These are phyloP conservation scores for Trichophyton equinum DNA, from an alignment of 2,329 filamentous ascomycete genomes.

Conservation along the genomic window DNA sequence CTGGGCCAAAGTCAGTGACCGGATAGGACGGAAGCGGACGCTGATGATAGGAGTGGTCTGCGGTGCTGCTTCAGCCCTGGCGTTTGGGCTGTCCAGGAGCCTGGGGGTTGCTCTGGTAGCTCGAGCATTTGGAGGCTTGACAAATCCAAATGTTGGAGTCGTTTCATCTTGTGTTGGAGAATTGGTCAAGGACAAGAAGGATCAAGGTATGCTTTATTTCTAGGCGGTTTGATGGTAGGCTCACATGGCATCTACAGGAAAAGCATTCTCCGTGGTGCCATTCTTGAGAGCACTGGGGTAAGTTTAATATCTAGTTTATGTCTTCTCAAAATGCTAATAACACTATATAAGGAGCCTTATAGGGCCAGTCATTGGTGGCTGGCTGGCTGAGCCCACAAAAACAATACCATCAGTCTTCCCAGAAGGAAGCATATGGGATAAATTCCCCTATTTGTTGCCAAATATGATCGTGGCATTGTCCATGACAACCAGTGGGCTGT, in stretches of 20 bases:
- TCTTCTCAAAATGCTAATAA: not conserved
- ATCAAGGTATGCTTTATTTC: slow-evolving; percentile 2
- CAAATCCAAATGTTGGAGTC: slow-evolving; percentile 10
- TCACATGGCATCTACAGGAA: slow-evolving; percentile 1
- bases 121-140: slow-evolving; percentile 7
- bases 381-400: slow-evolving; percentile 8
- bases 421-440: slow-evolving; percentile 5
- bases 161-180: slow-evolving; percentile 9
- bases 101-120: slow-evolving; percentile 1
- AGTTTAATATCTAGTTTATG: not conserved
- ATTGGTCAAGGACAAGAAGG: slow-evolving; percentile 1
- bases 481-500: not conserved
- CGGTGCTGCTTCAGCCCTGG: slow-evolving; percentile 5
- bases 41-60: slow-evolving; percentile 7
- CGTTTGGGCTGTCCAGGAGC: slow-evolving; percentile 6
- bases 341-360: slow-evolving; percentile 4
- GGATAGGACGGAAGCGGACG: slow-evolving; percentile 8
- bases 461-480: slow-evolving; percentile 5
- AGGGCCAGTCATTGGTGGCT: slow-evolving; percentile 8
- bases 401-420: slow-evolving; percentile 4
- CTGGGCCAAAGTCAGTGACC: slow-evolving; percentile 10
- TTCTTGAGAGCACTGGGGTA: slow-evolving; percentile 10
- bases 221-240: not conserved
- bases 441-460: slow-evolving; percentile 9
- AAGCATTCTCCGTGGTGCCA: slow-evolving; percentile 9